phyloP scores from a whole-genome alignment of 1,284 basidiomycete species.

The Rhodotorula sp. region DNA sequence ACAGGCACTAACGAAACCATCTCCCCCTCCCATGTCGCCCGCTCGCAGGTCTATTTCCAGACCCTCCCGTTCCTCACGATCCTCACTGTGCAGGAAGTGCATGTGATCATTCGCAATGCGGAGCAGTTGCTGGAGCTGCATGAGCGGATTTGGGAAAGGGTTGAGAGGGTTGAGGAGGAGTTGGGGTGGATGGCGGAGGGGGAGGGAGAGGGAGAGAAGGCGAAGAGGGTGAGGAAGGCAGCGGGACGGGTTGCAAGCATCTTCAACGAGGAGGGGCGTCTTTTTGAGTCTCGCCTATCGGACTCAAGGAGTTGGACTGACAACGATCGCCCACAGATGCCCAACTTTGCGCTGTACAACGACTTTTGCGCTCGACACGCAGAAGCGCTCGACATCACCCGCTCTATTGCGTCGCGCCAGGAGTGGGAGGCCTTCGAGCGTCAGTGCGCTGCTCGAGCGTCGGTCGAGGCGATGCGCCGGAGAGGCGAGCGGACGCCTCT shows the following conservation, averaged over 20 bases:
- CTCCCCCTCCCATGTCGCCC: neutral
- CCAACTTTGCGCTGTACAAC: constrained; percentile 73
- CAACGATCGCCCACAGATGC: constrained; percentile 15
- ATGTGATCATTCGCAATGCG: constrained; percentile 65
- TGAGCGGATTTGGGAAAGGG: constrained; percentile 58
- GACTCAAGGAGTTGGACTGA: neutral
- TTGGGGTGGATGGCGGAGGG: constrained; percentile 50
- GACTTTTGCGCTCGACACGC: constrained; percentile 78
- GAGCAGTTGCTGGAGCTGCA: constrained; percentile 71
- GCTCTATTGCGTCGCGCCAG: constrained; percentile 57
- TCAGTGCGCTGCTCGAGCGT: constrained; percentile 54
- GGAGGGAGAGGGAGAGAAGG: constrained; percentile 47
- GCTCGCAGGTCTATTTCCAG: constrained; percentile 52
- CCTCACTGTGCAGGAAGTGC: constrained; percentile 48
- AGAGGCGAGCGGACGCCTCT: constrained; percentile 24
- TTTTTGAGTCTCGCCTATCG: constrained; percentile 1
- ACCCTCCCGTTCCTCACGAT: constrained; percentile 52
- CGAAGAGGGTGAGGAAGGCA: constrained; percentile 45
- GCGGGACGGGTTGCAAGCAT: constrained; percentile 62
- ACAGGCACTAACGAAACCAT: neutral
- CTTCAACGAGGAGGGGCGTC: constrained; percentile 65
- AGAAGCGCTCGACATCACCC: constrained; percentile 70
- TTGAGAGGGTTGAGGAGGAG: constrained; percentile 62
- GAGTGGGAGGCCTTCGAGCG: constrained; percentile 83
- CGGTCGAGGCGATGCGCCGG: constrained; percentile 7